Percentiles rank a stretch among this genome's conserved stretches.
Conservation (phyloP, 1,284 basidiomycete species). For the Sporisorium graminicola region DNA sequence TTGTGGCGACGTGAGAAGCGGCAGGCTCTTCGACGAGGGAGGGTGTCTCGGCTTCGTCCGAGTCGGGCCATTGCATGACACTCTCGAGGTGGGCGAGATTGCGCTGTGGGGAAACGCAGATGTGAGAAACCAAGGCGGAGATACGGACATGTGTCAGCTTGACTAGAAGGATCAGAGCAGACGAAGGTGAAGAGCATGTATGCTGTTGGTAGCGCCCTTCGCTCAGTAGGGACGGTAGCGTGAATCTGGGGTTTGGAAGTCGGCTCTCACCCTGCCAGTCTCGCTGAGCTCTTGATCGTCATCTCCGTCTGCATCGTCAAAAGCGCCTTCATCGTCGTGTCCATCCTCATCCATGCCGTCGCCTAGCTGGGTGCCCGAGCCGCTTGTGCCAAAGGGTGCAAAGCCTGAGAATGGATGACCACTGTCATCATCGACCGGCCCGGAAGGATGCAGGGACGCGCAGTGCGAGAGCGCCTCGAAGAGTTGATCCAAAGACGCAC, state of each 20-base stretch:
- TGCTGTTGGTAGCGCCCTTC: background rate
- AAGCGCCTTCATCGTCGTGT: slow-evolving; percentile 73
- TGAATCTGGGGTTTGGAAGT: slow-evolving; percentile 80
- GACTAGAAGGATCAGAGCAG: background rate
- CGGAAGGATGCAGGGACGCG: slow-evolving; percentile 84
- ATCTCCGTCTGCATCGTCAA: slow-evolving; percentile 72
- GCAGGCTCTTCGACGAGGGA: slow-evolving; percentile 10
- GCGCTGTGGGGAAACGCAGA: slow-evolving; percentile 28
- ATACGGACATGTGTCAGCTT: slow-evolving; percentile 19
- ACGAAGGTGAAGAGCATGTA: background rate
- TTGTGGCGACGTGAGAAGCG: background rate
- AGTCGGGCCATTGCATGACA: slow-evolving; percentile 53
- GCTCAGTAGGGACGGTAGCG: slow-evolving; percentile 84
- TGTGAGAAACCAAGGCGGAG: background rate
- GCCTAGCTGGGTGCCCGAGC: slow-evolving; percentile 61
- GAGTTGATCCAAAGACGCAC: slow-evolving; percentile 80
- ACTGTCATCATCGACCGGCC: slow-evolving; percentile 73
- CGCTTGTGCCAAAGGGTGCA: slow-evolving; percentile 62
- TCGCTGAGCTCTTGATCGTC: slow-evolving; percentile 76
- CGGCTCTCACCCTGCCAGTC: slow-evolving; percentile 92
- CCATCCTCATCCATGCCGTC: slow-evolving; percentile 73
- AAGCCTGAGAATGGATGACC: slow-evolving; percentile 63
- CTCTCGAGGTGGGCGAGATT: slow-evolving; percentile 50
- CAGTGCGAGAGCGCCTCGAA: slow-evolving; percentile 89
- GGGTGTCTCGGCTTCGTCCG: slow-evolving; percentile 26